Percentiles rank a stretch among this genome's conserved stretches.
phyloP scores from a whole-genome alignment of 2,329 filamentous ascomycete species.

The Fonsecaea monophora region DNA sequence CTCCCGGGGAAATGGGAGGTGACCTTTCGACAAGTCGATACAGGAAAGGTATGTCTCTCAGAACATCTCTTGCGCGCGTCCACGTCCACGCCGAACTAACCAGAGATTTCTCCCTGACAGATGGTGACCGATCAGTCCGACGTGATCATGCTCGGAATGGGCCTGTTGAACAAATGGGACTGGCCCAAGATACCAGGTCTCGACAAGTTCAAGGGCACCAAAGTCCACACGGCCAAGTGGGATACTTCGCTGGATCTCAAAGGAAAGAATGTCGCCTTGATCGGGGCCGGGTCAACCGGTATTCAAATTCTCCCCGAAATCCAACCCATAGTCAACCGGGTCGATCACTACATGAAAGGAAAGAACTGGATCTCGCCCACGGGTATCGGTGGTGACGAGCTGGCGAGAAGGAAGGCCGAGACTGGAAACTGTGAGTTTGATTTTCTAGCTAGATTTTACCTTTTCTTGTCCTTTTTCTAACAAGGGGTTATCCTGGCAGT shows the following conservation, averaged over 20 bases:
- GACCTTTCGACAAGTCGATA: not conserved
- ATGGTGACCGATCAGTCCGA: not conserved
- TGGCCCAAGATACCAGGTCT: conserved; percentile 43
- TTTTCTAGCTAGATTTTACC: not conserved
- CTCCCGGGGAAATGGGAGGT: conserved; percentile 13
- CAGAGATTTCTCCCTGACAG: not conserved
- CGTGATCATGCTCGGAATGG: conserved; percentile 44
- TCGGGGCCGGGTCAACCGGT: conserved; percentile 44
- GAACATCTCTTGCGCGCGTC: not conserved
- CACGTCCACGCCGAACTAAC: not conserved
- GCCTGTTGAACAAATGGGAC: conserved; percentile 39
- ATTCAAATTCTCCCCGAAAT: conserved; percentile 48
- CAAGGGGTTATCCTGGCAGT: not conserved
- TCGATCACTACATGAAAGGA: conserved; percentile 37
- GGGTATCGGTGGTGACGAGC: not conserved
- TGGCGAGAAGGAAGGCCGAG: not conserved
- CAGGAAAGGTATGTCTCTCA: conserved; percentile 7
- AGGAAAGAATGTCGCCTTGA: conserved; percentile 41
- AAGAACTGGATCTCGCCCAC: conserved; percentile 40
- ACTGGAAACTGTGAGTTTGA: conserved; percentile 15
- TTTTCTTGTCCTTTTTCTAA: no score
- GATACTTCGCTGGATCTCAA: conserved; percentile 37
- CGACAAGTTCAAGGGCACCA: conserved; percentile 38
- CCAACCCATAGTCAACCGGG: conserved; percentile 45
- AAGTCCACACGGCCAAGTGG: conserved; percentile 41